Evolutionary conservation across 2,329 filamentous ascomycete genomes (phyloP).

Genomic region (Pestalotiopsis sp.): DNA sequence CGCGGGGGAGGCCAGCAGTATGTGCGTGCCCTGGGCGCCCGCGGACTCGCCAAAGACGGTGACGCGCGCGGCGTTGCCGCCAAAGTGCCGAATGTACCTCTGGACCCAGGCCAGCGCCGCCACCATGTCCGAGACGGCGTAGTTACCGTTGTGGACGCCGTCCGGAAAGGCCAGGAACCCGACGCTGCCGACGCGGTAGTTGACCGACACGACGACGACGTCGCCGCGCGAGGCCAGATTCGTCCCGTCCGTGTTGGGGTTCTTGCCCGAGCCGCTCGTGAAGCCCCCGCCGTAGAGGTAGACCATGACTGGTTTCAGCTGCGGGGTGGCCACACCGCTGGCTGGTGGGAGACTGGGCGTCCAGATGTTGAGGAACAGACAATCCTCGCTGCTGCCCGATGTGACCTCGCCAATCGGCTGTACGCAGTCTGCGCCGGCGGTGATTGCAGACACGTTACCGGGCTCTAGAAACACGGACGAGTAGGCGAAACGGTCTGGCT

Average conservation of each 20-base stretch:
- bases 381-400: not conserved
- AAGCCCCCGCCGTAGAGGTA: not conserved
- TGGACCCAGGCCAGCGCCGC: slow-evolving; percentile 55
- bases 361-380: not conserved
- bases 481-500: not conserved
- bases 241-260: not conserved
- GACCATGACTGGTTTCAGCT: not conserved
- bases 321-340: too few species aligned
- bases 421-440: not conserved
- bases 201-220: not conserved
- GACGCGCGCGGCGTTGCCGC: slow-evolving; percentile 33
- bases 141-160: not conserved
- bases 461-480: not conserved
- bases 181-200: not conserved
- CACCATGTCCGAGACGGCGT: not conserved
- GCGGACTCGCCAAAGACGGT: slow-evolving; percentile 19
- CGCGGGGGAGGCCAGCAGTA: not conserved
- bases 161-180: not conserved
- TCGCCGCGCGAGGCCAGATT: not conserved
- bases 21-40: not conserved
- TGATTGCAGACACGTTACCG: not conserved
- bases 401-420: not conserved
- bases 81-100: slow-evolving; percentile 35
- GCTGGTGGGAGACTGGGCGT: not conserved
- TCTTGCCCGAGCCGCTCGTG: slow-evolving; percentile 1